Base-by-base conservation (phyloP, 768 basidiomycete genomes). In the Kwoniella bestiolae region DNA sequence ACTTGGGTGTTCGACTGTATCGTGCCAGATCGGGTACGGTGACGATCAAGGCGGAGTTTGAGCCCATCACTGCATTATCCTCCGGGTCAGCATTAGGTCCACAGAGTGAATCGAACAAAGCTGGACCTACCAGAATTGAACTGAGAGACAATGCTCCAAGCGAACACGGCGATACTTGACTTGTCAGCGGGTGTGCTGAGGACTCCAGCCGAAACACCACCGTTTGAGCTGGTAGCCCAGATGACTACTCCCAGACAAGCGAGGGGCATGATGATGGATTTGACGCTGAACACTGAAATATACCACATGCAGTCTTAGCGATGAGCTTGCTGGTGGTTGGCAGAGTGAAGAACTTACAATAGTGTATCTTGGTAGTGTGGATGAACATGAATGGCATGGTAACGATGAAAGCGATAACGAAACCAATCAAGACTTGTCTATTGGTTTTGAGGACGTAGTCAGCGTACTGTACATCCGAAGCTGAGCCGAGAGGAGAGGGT, bases 331-430 rank as follows among this genome's bases (percentile, higher is more conserved):
- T 25, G 12, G 8, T 35, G 18, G 18, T 35, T 31, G 23, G 55
- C 2, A 16, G 52, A 29, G 7, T 2, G 1, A 16, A 9, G 29
- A 5, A 63, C 61, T 67, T 31, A 67, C 66, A 41, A 29, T 60
- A 55, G 14, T 62, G 56, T 31, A 68, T 61, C 58, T 68, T 68
- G 34, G 62, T 51, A 16, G 67, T 68, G 53, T 68, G 67, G 29
- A 65, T 68, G 21, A 62, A 46, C 67, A 68, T 68, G 57, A 68
- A 68, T 3, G 67, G 67, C 18, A 66, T 60, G 8, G 65, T 66
- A 23, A 57, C 59, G 46, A 66, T 32, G 52, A 66, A 66, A 21
- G 65, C 65, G 23, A 66, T 14, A 11, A 66, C 46, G 32, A 66
- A 66, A 14, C 65, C 65, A 21, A 66, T 51, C 5, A 66, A 23